Evolutionary conservation across 176 grass and related monocot species (phyloP).

Genomic region (Aegilops umbellulata): DNA sequence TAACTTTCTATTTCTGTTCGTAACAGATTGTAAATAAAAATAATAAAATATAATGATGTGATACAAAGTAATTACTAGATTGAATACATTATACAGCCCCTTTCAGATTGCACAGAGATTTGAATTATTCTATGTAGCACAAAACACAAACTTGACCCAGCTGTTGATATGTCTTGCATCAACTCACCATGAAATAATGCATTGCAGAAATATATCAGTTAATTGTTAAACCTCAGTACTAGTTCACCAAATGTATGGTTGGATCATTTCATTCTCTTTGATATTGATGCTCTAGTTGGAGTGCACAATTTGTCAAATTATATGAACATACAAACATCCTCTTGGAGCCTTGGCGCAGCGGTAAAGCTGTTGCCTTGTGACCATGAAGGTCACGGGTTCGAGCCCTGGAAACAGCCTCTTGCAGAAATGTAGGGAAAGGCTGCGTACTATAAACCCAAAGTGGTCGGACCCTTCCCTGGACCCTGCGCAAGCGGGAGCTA

Average conservation of each 20-base stretch:
- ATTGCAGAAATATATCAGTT: neutral
- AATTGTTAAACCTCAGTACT: neutral
- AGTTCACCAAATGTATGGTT: neutral
- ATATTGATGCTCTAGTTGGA: slow-evolving; percentile 8
- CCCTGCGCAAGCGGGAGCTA: too few relatives aligned
- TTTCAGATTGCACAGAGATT: neutral
- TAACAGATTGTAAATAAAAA: neutral
- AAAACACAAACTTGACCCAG: neutral
- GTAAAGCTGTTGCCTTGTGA: too few relatives aligned
- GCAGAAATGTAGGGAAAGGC: too few relatives aligned
- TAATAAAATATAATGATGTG: neutral
- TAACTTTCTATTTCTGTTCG: neutral
- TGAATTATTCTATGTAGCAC: neutral
- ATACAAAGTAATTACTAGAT: neutral
- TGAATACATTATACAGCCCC: neutral
- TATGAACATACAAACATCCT: neutral
- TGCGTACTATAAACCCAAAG: too few relatives aligned
- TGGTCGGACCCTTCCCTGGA: too few relatives aligned
- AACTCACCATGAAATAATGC: neutral
- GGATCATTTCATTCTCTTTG: slow-evolving; percentile 11
- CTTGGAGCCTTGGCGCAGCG: neutral
- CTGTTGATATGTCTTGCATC: slow-evolving; percentile 9
- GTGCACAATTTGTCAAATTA: neutral
- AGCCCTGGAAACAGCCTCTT: too few relatives aligned
- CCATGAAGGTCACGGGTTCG: too few relatives aligned